phyloP scores from a whole-genome alignment of 192 early-diverging fungal genomes.

The Backusella luteola region DNA sequence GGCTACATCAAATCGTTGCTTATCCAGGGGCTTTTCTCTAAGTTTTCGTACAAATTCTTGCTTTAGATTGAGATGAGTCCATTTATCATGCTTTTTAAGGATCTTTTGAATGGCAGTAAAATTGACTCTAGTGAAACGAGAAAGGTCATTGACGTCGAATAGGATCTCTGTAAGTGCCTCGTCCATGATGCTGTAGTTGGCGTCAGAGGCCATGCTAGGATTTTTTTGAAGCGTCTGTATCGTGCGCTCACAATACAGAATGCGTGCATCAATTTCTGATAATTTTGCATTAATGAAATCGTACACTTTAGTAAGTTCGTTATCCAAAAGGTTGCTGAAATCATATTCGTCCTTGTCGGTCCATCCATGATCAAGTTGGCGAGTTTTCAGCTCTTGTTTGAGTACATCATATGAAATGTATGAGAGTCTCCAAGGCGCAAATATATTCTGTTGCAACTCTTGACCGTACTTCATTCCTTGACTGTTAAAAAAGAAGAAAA shows the following conservation, averaged over 20 bases:
- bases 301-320: constrained; percentile 86
- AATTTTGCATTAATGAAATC: constrained; percentile 74
- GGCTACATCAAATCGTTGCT: constrained; percentile 85
- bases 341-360: constrained; percentile 68
- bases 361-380: constrained; percentile 58
- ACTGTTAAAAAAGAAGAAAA: constrained; percentile 1
- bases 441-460: constrained; percentile 68
- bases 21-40: constrained; percentile 76
- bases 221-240: constrained; percentile 48
- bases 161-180: constrained; percentile 66
- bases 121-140: constrained; percentile 77
- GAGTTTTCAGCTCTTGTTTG: constrained; percentile 79
- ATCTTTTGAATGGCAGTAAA: constrained; percentile 87
- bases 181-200: constrained; percentile 53
- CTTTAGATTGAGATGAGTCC: constrained; percentile 74
- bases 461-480: constrained; percentile 83
- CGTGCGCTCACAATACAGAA: constrained; percentile 66
- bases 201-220: constrained; percentile 50
- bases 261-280: constrained; percentile 72
- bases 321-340: constrained; percentile 79
- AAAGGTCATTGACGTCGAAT: constrained; percentile 75
- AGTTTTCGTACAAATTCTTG: constrained; percentile 72
- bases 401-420: constrained; percentile 82
- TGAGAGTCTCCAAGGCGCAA: constrained; percentile 79
- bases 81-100: constrained; percentile 98